A percentile compares a stretch with the other conserved stretches of the same genome.
Evolutionary conservation across 192 early-diverging fungal genomes (phyloP).

Genomic region (Linnemannia elongata): DNA sequence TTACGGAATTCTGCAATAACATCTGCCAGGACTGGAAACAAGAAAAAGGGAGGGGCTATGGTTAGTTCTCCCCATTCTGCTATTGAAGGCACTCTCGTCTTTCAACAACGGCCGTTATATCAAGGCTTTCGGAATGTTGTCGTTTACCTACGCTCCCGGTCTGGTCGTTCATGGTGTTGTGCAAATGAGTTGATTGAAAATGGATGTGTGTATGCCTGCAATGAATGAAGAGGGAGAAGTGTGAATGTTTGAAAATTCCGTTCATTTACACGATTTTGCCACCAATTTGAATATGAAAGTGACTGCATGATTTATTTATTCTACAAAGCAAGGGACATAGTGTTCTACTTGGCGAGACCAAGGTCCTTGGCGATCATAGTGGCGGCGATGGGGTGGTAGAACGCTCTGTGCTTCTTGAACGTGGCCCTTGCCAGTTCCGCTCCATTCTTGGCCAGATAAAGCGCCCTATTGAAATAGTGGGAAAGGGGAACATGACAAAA

Average conservation of each 20-base stretch:
- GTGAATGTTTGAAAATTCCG: background rate
- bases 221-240: background rate
- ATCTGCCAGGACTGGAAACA: slow-evolving; percentile 28
- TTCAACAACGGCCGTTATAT: background rate
- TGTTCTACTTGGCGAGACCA: slow-evolving; percentile 47
- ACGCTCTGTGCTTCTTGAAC: slow-evolving; percentile 79
- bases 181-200: background rate
- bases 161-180: slow-evolving; percentile 24
- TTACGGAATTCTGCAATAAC: slow-evolving; percentile 46
- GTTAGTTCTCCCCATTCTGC: background rate
- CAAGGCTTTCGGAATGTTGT: background rate
- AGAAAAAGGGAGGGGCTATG: background rate
- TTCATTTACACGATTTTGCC: background rate
- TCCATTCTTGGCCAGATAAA: slow-evolving; percentile 79
- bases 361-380: slow-evolving; percentile 90
- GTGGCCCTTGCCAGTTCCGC: slow-evolving; percentile 81
- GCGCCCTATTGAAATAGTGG: slow-evolving; percentile 58
- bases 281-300: background rate
- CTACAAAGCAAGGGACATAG: background rate
- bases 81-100: background rate
- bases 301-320: background rate
- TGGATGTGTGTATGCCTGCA: background rate
- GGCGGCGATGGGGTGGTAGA: slow-evolving; percentile 96
- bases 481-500: background rate
- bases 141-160: slow-evolving; percentile 6